Conservation (phyloP, 1,284 basidiomycete genomes). For the Agroathelia rolfsii region DNA sequence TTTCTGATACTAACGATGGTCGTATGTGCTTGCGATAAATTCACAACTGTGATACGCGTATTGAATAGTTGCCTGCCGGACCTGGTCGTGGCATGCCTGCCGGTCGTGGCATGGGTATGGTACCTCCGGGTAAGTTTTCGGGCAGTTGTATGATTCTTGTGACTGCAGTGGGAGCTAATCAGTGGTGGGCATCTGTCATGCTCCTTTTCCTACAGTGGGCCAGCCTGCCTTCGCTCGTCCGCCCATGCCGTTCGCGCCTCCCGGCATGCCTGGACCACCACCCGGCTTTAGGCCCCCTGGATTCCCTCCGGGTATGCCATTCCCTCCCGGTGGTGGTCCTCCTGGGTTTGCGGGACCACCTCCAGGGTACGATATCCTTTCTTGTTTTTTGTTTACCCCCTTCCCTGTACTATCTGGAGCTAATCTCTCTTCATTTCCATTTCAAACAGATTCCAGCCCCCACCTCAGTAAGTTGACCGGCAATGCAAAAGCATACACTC, state of each 20-base stretch:
- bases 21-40: slow-evolving; percentile 7
- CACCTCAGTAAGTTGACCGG: slow-evolving; percentile 21
- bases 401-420: slow-evolving; percentile 4
- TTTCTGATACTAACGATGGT: slow-evolving; percentile 2
- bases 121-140: slow-evolving; percentile 71
- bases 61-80: slow-evolving; percentile 67
- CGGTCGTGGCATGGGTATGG: slow-evolving; percentile 94
- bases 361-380: slow-evolving; percentile 70
- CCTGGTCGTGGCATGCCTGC: slow-evolving; percentile 93
- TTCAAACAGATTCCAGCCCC: slow-evolving; percentile 26
- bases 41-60: slow-evolving; percentile 9
- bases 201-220: slow-evolving; percentile 35
- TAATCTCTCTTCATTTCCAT: slow-evolving; percentile 2
- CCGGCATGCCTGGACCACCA: slow-evolving; percentile 75
- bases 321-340: slow-evolving; percentile 41
- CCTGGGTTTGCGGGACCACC: slow-evolving; percentile 62
- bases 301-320: slow-evolving; percentile 67
- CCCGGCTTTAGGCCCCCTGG: slow-evolving; percentile 80
- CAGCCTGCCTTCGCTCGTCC: slow-evolving; percentile 68
- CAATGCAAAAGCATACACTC: slow-evolving; percentile 1
- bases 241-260: slow-evolving; percentile 77
- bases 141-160: slow-evolving; percentile 11
- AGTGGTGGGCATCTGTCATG: slow-evolving; percentile 6
- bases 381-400: slow-evolving; percentile 38
- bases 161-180: slow-evolving; percentile 8